Percentiles rank a stretch among this genome's conserved stretches.
Evolutionary conservation across 2,329 filamentous ascomycete genomes (phyloP).

Genomic region (Biscogniauxia marginata): DNA sequence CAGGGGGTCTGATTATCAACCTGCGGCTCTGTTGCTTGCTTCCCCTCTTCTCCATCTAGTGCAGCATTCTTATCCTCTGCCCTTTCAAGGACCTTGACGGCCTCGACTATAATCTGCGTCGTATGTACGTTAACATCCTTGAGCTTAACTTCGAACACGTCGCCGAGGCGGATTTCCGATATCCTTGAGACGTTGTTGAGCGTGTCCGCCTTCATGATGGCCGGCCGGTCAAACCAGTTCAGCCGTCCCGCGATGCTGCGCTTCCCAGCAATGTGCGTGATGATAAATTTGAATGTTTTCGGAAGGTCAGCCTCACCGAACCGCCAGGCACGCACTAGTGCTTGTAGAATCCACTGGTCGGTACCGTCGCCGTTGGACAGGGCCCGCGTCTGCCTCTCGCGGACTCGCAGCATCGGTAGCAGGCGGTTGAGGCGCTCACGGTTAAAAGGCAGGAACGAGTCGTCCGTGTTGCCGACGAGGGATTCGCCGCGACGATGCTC

Average conservation of each 20-base stretch:
- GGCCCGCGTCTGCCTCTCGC: slow-evolving; percentile 49
- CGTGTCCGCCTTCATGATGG: slow-evolving; percentile 39
- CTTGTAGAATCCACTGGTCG: slow-evolving; percentile 57
- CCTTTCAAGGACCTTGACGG: slow-evolving; percentile 34
- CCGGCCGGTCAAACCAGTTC: slow-evolving; percentile 49
- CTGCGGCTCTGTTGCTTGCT: neutral
- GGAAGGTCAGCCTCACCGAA: slow-evolving; percentile 50
- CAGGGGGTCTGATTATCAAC: neutral
- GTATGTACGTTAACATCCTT: slow-evolving; percentile 51
- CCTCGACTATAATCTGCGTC: slow-evolving; percentile 46
- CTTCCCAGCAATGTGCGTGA: slow-evolving; percentile 37
- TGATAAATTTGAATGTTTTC: slow-evolving; percentile 48
- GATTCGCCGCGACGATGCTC: slow-evolving; percentile 38
- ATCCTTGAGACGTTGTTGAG: slow-evolving; percentile 39
- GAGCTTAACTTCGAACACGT: slow-evolving; percentile 57
- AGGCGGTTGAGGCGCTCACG: slow-evolving; percentile 40
- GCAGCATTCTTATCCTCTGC: neutral
- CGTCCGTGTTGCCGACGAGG: slow-evolving; percentile 33
- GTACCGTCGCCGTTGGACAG: slow-evolving; percentile 44
- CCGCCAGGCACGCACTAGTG: slow-evolving; percentile 59
- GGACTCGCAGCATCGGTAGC: slow-evolving; percentile 50
- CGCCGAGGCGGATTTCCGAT: slow-evolving; percentile 47
- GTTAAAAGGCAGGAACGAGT: slow-evolving; percentile 46
- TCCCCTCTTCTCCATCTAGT: neutral
- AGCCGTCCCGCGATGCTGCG: slow-evolving; percentile 41